Conservation (phyloP, 441 rosid genomes). For the Erysimum pusillum region DNA sequence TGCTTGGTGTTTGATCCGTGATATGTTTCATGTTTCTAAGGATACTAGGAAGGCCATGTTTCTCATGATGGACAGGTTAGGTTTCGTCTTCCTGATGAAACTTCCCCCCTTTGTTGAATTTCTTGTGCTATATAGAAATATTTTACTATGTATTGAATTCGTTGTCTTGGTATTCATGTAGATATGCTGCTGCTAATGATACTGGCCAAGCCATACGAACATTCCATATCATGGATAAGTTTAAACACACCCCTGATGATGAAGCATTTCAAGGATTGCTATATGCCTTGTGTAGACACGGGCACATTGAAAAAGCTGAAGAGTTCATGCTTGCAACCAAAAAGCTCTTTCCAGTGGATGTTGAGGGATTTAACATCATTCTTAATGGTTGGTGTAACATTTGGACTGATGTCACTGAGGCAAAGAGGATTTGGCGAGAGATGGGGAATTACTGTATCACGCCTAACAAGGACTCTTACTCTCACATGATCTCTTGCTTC, state of each 20-base stretch:
- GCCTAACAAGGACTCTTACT: constrained; percentile 71
- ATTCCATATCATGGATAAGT: constrained; percentile 78
- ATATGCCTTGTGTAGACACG: constrained; percentile 70
- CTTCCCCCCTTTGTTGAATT: neutral
- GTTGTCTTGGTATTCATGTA: constrained; percentile 39
- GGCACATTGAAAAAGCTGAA: constrained; percentile 88
- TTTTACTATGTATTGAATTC: constrained; percentile 25
- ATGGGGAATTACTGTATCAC: constrained; percentile 73
- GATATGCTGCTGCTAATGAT: constrained; percentile 86
- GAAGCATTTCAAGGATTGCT: constrained; percentile 70
- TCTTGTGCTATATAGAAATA: constrained; percentile 6
- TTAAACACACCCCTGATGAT: constrained; percentile 73
- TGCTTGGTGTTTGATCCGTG: constrained; percentile 85
- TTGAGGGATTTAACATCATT: constrained; percentile 73
- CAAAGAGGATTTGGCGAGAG: constrained; percentile 89
- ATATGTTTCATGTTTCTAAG: constrained; percentile 59
- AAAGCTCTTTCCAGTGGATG: constrained; percentile 74
- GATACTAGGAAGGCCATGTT: constrained; percentile 72
- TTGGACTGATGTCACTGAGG: constrained; percentile 69
- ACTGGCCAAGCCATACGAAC: constrained; percentile 77
- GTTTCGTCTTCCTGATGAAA: constrained; percentile 17
- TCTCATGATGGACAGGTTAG: constrained; percentile 82
- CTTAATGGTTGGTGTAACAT: constrained; percentile 86
- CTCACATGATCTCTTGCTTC: constrained; percentile 82
- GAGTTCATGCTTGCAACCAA: constrained; percentile 84